Evolutionary conservation across 2,329 filamentous ascomycete genomes (phyloP), one percentile per base, ranked within the genome.

Genomic region (Geosmithia flava): DNA sequence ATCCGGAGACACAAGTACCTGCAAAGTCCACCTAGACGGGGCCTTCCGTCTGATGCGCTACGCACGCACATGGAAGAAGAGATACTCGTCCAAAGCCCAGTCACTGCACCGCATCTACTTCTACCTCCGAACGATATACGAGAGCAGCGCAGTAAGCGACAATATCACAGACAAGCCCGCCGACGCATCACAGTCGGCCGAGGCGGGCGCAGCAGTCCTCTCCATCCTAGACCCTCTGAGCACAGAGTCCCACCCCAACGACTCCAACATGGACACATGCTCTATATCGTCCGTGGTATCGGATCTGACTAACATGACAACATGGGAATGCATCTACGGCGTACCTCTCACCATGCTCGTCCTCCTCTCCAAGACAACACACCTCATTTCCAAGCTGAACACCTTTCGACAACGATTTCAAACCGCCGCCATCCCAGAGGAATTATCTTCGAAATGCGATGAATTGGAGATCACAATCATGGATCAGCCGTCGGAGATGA

Each of bases 401-500:
- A 13, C 17, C 3, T 42, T 23, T 19, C 29, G 20, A 19, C 20
- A 41, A 23, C 17, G 20, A 15, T 29, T 10, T 11, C 27, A 33
- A 13, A 45, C 20, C 20, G 13, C 42, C 16, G n/a, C 41, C 3
- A 7, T 49, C 11, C 43, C 50, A 33, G 33, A 50, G 27, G 27
- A 42, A 1, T 53, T 61, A 2, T 55, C 59, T 50, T 49, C 44
- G 7, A 54, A 59, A 47, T 60, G 59, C 19, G 57, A 58, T n/a
- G 43, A 51, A 8, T 53, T 61, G 44, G 53, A 58, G 49, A 56
- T 56, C 50, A 52, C 56, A 13, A 52, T 51, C 13, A 43, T 52
- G 37, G 44, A 50, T 13, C 15, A 11, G 10, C 3, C 10, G 15
- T 16, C 33, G 6, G 15, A 30, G n/a, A 16, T 7, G n/a, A 16